Base-by-base conservation (phyloP, 176 grass and related monocot species). In the Avena insularis region DNA sequence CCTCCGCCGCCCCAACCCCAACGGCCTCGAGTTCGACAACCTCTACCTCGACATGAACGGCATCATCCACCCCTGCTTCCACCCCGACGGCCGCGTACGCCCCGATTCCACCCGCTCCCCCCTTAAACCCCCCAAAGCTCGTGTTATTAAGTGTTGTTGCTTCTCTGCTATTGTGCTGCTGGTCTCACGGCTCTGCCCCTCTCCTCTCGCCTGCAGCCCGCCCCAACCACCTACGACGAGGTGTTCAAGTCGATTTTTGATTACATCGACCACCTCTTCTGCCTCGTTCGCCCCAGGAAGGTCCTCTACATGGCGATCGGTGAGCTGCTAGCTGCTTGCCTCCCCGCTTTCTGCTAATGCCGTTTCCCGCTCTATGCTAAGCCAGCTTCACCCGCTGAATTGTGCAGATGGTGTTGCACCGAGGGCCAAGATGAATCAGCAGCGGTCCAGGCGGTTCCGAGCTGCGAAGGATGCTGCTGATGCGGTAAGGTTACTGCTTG, bases 11-110 rank as follows among this genome's bases (percentile, higher is more conserved):
- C 94, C 92, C 62, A 99, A 99, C 55, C 97, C 97, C 66, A 99
- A 96, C 87, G 97, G 97, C 65, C 14, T 91, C 72, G 97, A 99
- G 83, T 99, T 99, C 81, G 97, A 99, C 89, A 99, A 99, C 85
- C 93, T 99, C 79, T 99, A 96, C 87, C 92, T 99, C 85, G 94
- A 99, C 69, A 96, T 99, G 93, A 99, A 99, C 78, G 62, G 81
- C 84, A 94, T 99, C 79, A 93, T 99, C 73, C 97, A 99, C 83
- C 97, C 97, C 53, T 96, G 97, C 87, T 98, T 98, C 93, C 97
- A 98, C 76, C 97, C 97, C 16, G 97, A 96, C 7, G 90, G 89
- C 71, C 92, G 97, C 75, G 97, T 96, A 87, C 75, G 90, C 56
- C 78, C 38, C 63, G 48, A 29, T 70, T 84, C 38, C 33, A 27